Base-by-base conservation (phyloP, 495 filamentous ascomycete species). In the Neurospora hispaniola region DNA sequence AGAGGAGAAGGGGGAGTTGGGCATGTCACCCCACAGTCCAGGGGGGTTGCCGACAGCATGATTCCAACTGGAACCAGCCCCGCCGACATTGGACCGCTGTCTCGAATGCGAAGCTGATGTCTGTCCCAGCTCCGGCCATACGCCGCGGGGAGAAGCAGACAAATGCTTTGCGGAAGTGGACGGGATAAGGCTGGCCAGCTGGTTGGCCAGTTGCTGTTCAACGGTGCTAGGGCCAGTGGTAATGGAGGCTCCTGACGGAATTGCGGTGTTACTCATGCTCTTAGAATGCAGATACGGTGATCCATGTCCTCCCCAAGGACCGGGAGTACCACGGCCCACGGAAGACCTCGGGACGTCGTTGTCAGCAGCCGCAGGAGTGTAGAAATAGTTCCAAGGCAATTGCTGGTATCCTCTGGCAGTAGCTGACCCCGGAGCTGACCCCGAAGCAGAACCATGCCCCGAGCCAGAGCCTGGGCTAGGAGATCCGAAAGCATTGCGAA, bases 341-440 rank as follows among this genome's bases (percentile, higher is more conserved):
- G 73, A 27, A 23, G 74, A 73, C 31, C 71, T 70, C 44, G 73
- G 18, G 16, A 27, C 54, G 3, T 62, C 41, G 10, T 71, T 69
- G 72, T 75, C 79, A 18, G 72, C 74, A 9, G 79, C 78, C n/a
- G 73, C 78, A 12, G 83, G 80, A 7, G 74, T 77, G 62, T 81
- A 81, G 66, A 85, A 84, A 70, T 82, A 84, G 12, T 79, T 77
- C 84, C 84, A 85, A 23, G 84, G 83, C 42, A 85, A 77, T 35
- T 72, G 81, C 4, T 82, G 82, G 16, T 84, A 82, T 6, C 79
- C 31, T 73, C 82, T 85, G 1, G 77, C 77, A 3, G 72, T 80
- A 10, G 82, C 79, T 16, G 84, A 84, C 9, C 79, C 80, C 9
- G 83, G 79, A 12, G 76, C 69, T 18, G 74, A 75, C 46, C 75